Evolutionary conservation across 2,329 filamentous ascomycete genomes (phyloP), one percentile per base, ranked within the genome.

Genomic region (Neurospora crassa): DNA sequence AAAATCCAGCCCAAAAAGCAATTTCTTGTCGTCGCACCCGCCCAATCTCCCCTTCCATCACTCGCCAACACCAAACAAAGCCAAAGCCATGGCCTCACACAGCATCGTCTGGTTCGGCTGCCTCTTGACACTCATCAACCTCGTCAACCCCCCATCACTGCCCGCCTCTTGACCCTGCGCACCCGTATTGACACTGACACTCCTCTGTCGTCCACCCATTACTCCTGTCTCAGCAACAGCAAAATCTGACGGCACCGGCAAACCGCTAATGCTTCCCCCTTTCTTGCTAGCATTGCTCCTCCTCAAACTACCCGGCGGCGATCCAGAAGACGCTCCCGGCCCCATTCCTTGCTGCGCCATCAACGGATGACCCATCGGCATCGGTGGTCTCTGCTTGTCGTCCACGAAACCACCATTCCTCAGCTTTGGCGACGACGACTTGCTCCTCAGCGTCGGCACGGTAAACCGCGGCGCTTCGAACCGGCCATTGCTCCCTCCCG

Each of bases 11-110:
- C 47, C 24, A 24, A 4, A 34, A 18, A 63, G 14, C 53, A 37
- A 37, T n/a, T 63, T 4, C 12, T 34, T 37, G 18, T 11, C 47
- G 1, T 10, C 5, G 3, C 18, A 0, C 24, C 8, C 37, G n/a
- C n/a, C n/a, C n/a, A 10, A 40, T 2, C 7, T 40, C 2, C 3
- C 40, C 40, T 11, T 40, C 10, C 2, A 18, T 59, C 53, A 63
- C 68, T 74, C 75, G 63, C 71, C 72, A 6, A 76, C 72, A 1
- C 75, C 70, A 59, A 76, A 76, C 68, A 76, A 18, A 0, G 75
- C 75, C 71, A 76, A 47, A 4, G 75, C 73, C 75, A 76, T 76
- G 16, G 75, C 75, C 68, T 76, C 75, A 8, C 74, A 74, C 37
- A 76, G 41, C 2, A 76, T 70, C 8, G 71, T 73, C 14, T 72